phyloP scores from a whole-genome alignment of 2,329 filamentous ascomycete genomes.

The Penicillium polonicum region DNA sequence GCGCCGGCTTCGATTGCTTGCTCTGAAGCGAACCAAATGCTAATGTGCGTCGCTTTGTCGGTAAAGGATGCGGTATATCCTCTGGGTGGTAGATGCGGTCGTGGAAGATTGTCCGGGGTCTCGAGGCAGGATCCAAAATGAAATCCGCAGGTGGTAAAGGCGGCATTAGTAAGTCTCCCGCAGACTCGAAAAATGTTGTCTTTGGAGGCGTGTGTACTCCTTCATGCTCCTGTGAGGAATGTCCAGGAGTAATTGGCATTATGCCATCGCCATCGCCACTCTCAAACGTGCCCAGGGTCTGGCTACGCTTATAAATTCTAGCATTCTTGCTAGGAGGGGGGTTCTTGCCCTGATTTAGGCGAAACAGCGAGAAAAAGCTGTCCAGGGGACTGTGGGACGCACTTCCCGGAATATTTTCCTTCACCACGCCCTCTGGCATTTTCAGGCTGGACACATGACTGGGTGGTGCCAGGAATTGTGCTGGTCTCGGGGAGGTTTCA shows the following conservation, averaged over 20 bases:
- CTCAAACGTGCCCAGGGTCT: conserved; percentile 58
- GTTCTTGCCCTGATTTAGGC: conserved; percentile 55
- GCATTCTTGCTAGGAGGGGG: conserved; percentile 46
- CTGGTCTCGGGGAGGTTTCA: conserved; percentile 16
- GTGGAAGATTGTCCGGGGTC: conserved; percentile 90
- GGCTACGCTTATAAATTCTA: conserved; percentile 73
- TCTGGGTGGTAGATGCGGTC: conserved; percentile 91
- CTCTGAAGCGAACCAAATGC: conserved; percentile 27
- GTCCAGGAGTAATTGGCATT: conserved; percentile 46
- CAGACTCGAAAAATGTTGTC: conserved; percentile 93
- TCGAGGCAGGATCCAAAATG: conserved; percentile 75
- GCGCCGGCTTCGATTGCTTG: conserved; percentile 17
- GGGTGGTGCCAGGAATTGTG: conserved; percentile 22
- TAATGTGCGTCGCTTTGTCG: conserved; percentile 44
- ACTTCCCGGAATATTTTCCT: conserved; percentile 19
- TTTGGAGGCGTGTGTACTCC: conserved; percentile 71
- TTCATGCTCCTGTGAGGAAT: conserved; percentile 51
- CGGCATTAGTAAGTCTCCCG: conserved; percentile 86
- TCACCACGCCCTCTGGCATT: conserved; percentile 9
- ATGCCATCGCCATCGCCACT: conserved; percentile 14
- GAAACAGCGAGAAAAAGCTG: conserved; percentile 73
- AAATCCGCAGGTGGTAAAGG: conserved; percentile 79
- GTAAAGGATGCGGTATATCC: conserved; percentile 82
- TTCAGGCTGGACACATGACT: conserved; percentile 14
- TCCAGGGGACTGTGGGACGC: conserved; percentile 55